Conservation (phyloP, 495 filamentous ascomycete species). For the Penicillium antarcticum region DNA sequence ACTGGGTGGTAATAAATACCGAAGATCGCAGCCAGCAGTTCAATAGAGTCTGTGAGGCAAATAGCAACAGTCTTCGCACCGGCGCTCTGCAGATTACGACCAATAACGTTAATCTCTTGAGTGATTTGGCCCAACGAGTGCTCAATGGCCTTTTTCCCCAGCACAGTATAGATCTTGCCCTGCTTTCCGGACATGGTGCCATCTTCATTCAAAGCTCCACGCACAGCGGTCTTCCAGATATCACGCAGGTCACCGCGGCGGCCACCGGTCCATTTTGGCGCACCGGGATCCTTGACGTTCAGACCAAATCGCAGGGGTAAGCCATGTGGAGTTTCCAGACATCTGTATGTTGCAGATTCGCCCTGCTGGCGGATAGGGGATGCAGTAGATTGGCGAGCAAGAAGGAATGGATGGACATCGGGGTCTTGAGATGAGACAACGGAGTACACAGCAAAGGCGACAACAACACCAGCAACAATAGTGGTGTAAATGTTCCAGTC, state of each 20-base stretch:
- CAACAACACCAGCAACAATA: slow-evolving; percentile 54
- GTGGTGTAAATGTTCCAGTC: slow-evolving; percentile 81
- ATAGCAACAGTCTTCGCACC: slow-evolving; percentile 79
- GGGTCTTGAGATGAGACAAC: slow-evolving; percentile 64
- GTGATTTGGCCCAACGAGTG: slow-evolving; percentile 70
- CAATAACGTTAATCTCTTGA: slow-evolving; percentile 83
- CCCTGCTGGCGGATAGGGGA: slow-evolving; percentile 78
- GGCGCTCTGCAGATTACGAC: slow-evolving; percentile 64
- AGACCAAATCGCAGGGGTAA: slow-evolving; percentile 79
- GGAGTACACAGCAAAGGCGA: slow-evolving; percentile 61
- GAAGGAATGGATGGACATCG: slow-evolving; percentile 86
- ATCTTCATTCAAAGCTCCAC: slow-evolving; percentile 58
- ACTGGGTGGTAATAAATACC: slow-evolving; percentile 36
- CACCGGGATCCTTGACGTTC: slow-evolving; percentile 78
- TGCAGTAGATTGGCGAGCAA: slow-evolving; percentile 76
- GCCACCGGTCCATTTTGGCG: slow-evolving; percentile 76
- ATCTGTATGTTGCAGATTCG: slow-evolving; percentile 79
- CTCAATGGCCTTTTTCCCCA: slow-evolving; percentile 69
- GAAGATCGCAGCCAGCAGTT: slow-evolving; percentile 72
- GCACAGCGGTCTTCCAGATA: slow-evolving; percentile 77
- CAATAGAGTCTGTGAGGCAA: slow-evolving; percentile 90
- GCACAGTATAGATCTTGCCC: slow-evolving; percentile 76
- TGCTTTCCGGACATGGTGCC: slow-evolving; percentile 56
- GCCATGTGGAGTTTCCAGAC: slow-evolving; percentile 76
- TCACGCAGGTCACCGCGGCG: slow-evolving; percentile 89